These are phyloP conservation scores for Yamadazyma atmosphaerica DNA, from an alignment of 1,139 yeast genomes.

Conservation along the genomic window DNA sequence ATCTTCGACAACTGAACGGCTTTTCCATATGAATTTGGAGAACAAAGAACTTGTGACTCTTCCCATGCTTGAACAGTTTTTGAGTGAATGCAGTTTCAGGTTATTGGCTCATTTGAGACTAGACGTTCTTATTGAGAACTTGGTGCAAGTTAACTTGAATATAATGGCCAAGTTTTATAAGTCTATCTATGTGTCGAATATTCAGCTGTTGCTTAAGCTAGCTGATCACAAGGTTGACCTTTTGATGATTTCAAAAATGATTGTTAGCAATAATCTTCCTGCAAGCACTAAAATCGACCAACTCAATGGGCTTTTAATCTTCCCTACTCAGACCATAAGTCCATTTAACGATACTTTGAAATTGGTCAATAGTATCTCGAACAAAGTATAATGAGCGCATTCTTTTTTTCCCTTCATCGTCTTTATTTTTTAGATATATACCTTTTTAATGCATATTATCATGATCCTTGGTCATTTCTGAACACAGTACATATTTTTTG, in stretches of 20 bases:
- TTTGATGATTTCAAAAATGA: conserved; percentile 32
- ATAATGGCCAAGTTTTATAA: conserved; percentile 30
- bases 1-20: conserved; percentile 3
- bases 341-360: conserved; percentile 9
- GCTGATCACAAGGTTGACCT: conserved; percentile 22
- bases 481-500: too few relatives aligned
- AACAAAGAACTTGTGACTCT: conserved; percentile 20
- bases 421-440: background rate
- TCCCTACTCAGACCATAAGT: conserved; percentile 19
- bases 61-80: conserved; percentile 18
- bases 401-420: background rate
- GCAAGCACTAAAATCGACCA: conserved; percentile 35
- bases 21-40: conserved; percentile 10
- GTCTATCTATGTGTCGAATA: conserved; percentile 21
- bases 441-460: too few relatives aligned
- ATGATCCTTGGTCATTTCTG: too few relatives aligned
- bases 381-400: background rate
- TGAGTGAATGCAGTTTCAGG: conserved; percentile 13
- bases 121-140: conserved; percentile 21
- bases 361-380: conserved; percentile 16
- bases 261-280: conserved; percentile 33
- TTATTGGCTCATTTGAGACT: conserved; percentile 16
- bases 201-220: conserved; percentile 12
- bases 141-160: conserved; percentile 33
- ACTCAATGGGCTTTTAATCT: conserved; percentile 22